phyloP scores from a whole-genome alignment of 1,284 basidiomycete species.

The Neonothopanus nambi region DNA sequence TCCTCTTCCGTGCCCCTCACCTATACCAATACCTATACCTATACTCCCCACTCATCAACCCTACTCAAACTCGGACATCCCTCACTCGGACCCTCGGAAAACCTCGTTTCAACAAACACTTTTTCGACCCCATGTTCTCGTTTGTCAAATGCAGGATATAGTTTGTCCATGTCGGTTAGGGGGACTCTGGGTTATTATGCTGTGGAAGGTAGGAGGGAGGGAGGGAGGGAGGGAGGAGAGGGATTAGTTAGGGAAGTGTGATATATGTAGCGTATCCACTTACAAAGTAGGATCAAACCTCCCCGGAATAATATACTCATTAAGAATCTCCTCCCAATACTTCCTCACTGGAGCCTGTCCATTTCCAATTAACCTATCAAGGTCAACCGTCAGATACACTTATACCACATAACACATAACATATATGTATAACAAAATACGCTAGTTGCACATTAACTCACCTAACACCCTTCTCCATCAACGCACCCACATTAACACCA shows the following conservation, averaged over 20 bases:
- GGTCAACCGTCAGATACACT: background rate
- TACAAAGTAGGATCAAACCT: slow-evolving; percentile 72
- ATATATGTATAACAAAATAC: too few species aligned
- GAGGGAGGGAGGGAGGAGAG: too few species aligned
- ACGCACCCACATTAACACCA: slow-evolving; percentile 70
- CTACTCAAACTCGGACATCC: slow-evolving; percentile 8
- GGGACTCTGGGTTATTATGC: slow-evolving; percentile 30
- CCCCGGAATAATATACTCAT: slow-evolving; percentile 62
- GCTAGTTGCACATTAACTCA: too few species aligned
- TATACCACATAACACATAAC: too few species aligned
- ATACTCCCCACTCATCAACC: slow-evolving; percentile 12
- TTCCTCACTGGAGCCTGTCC: slow-evolving; percentile 78
- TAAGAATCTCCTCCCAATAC: slow-evolving; percentile 67
- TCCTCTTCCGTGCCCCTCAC: too few species aligned
- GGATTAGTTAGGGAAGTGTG: too few species aligned
- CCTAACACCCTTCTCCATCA: slow-evolving; percentile 79
- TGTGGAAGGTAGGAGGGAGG: too few species aligned
- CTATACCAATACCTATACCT: too few species aligned
- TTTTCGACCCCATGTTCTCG: slow-evolving; percentile 62
- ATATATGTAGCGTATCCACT: too few species aligned
- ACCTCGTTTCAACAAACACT: slow-evolving; percentile 49
- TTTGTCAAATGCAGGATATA: slow-evolving; percentile 63
- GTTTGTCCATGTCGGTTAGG: slow-evolving; percentile 59
- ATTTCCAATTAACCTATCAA: slow-evolving; percentile 57
- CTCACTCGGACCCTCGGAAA: slow-evolving; percentile 42